These are phyloP conservation scores for Austroboletus novae-zelandiae DNA, from an alignment of 1,284 basidiomycete genomes.

Conservation along the genomic window DNA sequence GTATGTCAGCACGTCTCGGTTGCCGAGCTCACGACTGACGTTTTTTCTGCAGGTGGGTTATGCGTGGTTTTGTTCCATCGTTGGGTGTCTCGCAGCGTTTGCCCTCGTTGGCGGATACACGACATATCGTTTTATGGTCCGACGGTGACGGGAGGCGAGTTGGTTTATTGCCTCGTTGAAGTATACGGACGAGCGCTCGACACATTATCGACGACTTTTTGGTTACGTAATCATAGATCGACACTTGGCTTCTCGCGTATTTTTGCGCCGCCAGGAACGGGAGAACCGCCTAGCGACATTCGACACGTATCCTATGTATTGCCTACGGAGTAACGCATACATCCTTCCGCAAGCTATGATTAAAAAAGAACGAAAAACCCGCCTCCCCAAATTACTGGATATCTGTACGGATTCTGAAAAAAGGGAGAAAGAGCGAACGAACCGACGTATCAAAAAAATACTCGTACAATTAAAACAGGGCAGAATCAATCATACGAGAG, in stretches of 20 bases:
- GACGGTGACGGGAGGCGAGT: conserved; percentile 19
- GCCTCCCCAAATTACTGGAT: too few species aligned
- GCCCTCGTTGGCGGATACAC: conserved; percentile 80
- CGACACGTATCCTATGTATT: too few species aligned
- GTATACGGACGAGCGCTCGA: too few species aligned
- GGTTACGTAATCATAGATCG: background rate
- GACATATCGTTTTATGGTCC: conserved; percentile 76
- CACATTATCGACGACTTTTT: background rate
- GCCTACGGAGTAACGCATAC: too few species aligned
- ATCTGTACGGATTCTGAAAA: background rate
- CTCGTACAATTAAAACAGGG: conserved; percentile 14
- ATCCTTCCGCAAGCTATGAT: too few species aligned
- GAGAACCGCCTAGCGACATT: too few species aligned
- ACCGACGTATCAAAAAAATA: conserved; percentile 7
- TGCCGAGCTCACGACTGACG: background rate
- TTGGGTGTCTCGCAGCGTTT: conserved; percentile 74
- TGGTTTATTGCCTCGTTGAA: too few species aligned
- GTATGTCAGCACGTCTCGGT: conserved; percentile 34
- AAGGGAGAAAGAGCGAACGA: background rate
- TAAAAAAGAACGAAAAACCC: too few species aligned
- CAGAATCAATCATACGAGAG: background rate
- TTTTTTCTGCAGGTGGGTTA: conserved; percentile 40
- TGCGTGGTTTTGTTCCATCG: conserved; percentile 85
- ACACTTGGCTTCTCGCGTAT: background rate
- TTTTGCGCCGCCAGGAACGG: too few species aligned